Evolutionary conservation across 208 protist species (phyloP).

Genomic region (Novymonas esmeraldas): DNA sequence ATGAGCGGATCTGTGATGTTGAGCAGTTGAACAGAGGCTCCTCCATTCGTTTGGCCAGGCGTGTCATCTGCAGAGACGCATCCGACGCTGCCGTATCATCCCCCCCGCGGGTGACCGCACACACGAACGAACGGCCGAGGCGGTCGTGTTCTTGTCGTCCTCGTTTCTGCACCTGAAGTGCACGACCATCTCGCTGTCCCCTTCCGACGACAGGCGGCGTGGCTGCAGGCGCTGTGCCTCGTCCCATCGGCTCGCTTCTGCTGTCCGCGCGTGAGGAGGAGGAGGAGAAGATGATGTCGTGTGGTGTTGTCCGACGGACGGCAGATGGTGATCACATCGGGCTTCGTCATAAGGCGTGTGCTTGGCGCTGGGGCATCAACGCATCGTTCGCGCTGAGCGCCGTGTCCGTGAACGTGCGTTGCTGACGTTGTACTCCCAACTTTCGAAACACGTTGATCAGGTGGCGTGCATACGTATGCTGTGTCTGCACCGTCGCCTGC

Average conservation of each 20-base stretch:
- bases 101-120: conserved; percentile 8
- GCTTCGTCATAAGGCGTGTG: not conserved
- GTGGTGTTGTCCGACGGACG: too few relatives aligned
- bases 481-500: not conserved
- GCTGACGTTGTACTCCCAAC: not conserved
- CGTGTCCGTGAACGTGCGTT: conserved; percentile 9
- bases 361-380: not conserved
- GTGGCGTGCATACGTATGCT: conserved; percentile 15
- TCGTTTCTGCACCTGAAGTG: conserved; percentile 19
- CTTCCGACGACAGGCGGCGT: not conserved
- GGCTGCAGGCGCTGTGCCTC: not conserved
- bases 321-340: conserved; percentile 5
- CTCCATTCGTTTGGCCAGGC: not conserved
- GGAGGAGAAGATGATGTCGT: not conserved
- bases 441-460: conserved; percentile 21
- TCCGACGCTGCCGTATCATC: not conserved
- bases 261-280: conserved; percentile 28
- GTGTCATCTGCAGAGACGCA: not conserved
- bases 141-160: conserved; percentile 5
- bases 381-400: conserved; percentile 4
- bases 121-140: conserved; percentile 14
- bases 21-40: conserved; percentile 14
- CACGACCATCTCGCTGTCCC: conserved; percentile 1
- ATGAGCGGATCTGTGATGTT: conserved; percentile 1
- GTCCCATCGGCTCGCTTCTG: conserved; percentile 21